Percentiles rank a stretch among this genome's conserved stretches.
These are phyloP conservation scores for Eucalyptus curtisii DNA, from an alignment of 345 rosid species.

Conservation along the genomic window DNA sequence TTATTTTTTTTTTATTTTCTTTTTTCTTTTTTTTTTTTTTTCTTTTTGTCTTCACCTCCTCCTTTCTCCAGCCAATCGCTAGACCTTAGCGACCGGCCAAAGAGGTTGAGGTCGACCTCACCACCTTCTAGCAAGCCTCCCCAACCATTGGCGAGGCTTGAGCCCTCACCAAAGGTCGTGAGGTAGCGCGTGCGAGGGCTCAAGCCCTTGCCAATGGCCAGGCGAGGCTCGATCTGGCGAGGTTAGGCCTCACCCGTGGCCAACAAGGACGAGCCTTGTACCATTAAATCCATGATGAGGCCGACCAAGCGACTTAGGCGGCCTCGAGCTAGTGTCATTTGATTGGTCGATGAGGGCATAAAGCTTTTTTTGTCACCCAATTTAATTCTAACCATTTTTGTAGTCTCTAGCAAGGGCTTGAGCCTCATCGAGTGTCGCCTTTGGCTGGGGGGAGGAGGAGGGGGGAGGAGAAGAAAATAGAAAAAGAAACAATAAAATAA, in stretches of 20 bases:
- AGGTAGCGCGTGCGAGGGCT: too few species aligned
- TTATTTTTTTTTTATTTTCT: rapidly evolving
- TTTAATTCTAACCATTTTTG: too few species aligned
- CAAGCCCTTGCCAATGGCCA: too few species aligned
- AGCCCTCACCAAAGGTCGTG: too few species aligned
- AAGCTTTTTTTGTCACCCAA: too few species aligned
- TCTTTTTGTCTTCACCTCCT: rapidly evolving
- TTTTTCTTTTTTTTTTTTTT: rapidly evolving
- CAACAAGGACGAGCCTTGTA: rapidly evolving
- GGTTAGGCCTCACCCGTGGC: rapidly evolving
- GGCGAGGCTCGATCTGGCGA: rapidly evolving
- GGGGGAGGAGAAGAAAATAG: too few species aligned
- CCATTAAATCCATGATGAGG: too few species aligned
- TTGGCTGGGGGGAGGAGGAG: too few species aligned
- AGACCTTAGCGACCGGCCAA: rapidly evolving
- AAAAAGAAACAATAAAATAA: too few species aligned
- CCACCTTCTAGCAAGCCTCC: too few species aligned
- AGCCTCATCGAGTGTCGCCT: rapidly evolving
- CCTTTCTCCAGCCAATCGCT: rapidly evolving
- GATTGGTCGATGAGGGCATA: rapidly evolving
- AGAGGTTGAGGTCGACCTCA: rapidly evolving
- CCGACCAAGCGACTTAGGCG: rapidly evolving
- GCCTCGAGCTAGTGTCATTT: too few species aligned
- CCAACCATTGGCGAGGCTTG: rapidly evolving
- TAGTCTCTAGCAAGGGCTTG: too few species aligned